Evolutionary conservation across 257 asterid genomes (phyloP), one percentile per base, ranked within the genome.

Genomic region (Solanum gracilifrons): DNA sequence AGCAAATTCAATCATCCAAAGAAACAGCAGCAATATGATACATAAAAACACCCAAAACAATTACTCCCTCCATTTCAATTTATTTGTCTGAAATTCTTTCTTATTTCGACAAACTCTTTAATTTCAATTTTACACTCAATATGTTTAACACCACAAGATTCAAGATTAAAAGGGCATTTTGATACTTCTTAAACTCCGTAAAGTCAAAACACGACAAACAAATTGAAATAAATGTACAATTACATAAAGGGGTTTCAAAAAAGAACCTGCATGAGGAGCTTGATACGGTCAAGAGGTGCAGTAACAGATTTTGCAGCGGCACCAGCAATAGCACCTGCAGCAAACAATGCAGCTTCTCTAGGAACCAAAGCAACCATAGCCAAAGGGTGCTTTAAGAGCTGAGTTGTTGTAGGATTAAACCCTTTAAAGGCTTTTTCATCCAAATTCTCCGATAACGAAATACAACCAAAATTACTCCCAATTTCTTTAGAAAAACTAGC

Each of bases 281-380:
- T 97, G 87, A 96, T 89, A 64, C 99, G 96, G 89, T 97, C 99
- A 82, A 97, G 98, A 37, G 99, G 99, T 15, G 98, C 99, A 12
- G 97, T 97, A 83, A 97, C 93, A 31, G 98, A 91, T 89, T 97
- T 97, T 4, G 99, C 98, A 12, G 98, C 94, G 64, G 97, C 96
- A 41, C 99, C 98, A 85, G 98, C 98, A 76, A 97, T 86, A 12
- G 99, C 99, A 18, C 99, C 99, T 86, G 99, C 99, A 69, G 95
- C 94, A 85, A 97, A 97, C 55, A 97, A 94, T 48, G 99, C 98
- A 68, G 91, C 96, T 3, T 94, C 97, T 87, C 88, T 92, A 5
- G 99, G 99, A 84, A 94, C 93, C 97, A 94, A 90, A 41, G 99
- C 98, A 21, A 94, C 91, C 85, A 92, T 76, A 62, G 97, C 97